Conservation (phyloP, 345 rosid species). For the Crucihimalaya himalaica region DNA sequence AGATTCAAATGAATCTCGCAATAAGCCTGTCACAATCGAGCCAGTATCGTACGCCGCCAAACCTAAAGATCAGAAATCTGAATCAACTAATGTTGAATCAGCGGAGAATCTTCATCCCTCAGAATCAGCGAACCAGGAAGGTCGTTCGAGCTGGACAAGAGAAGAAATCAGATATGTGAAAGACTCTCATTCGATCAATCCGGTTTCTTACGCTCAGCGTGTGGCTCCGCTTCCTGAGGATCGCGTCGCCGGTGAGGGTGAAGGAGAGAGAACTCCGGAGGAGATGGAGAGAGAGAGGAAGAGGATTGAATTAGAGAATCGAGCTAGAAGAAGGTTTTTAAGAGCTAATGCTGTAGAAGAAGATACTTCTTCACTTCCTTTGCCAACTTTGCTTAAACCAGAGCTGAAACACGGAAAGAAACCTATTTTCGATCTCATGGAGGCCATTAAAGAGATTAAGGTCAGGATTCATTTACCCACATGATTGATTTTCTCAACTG, state of each 20-base stretch:
- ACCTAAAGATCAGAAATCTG: constrained; percentile 46
- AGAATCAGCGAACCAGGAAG: constrained; percentile 17
- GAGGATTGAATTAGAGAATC: constrained; percentile 45
- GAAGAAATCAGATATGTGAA: constrained; percentile 79
- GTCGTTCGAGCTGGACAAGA: constrained; percentile 53
- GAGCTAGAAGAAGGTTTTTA: constrained; percentile 41
- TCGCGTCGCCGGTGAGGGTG: constrained; percentile 39
- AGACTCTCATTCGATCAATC: constrained; percentile 54
- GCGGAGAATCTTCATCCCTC: neutral
- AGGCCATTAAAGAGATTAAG: constrained; percentile 87
- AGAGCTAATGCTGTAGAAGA: constrained; percentile 47
- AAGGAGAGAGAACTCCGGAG: constrained; percentile 29
- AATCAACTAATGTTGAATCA: constrained; percentile 22
- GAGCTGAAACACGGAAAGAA: constrained; percentile 58
- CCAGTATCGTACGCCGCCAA: constrained; percentile 67
- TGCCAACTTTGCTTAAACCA: constrained; percentile 64
- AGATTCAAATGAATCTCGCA: constrained; percentile 21
- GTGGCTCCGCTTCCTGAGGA: constrained; percentile 92
- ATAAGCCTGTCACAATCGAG: constrained; percentile 39
- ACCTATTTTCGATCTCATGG: constrained; percentile 69
- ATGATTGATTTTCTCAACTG: neutral
- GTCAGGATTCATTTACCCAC: constrained; percentile 39
- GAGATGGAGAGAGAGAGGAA: constrained; percentile 48
- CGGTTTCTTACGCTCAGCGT: constrained; percentile 71
- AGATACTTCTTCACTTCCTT: constrained; percentile 54